Base-by-base conservation (phyloP, 1,284 basidiomycete species). In the Microbotryomycetes sp. region DNA sequence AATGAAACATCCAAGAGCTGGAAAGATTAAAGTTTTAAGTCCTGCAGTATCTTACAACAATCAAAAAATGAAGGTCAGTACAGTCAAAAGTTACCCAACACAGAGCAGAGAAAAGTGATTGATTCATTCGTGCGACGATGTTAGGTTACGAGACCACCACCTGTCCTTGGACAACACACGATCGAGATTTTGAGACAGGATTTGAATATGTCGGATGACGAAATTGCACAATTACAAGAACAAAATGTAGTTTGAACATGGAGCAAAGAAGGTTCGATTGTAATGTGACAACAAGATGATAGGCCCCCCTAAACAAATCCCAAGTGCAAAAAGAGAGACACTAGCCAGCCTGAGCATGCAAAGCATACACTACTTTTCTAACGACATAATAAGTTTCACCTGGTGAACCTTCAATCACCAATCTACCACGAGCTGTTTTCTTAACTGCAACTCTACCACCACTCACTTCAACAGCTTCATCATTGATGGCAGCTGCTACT, bases 1-100 rank as follows among this genome's bases (percentile, higher is more conserved):
- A 68, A 78, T 89, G 26, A 80, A 87, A 49, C 74, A 72, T 62
- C 64, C 66, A n/a, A 29, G 62, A 26, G 58, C 54, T 30, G 59
- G 93, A 9, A 86, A 80, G 71, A 82, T 97, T 75, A 92, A 90
- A 76, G 79, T 97, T 60, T 87, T 92, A 3, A 85, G 85, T 1
- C 89, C 92, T 3, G 85, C 92, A 0, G 90, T 96, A 42, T 80
- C 82, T 19, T 97, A 94, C 78, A 89, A 94, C 71, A 89, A 89
- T 3, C 79, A 83, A 72, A 85, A 86, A 60, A 76, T 77, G 76
- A 72, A 74, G 68, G 75, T 76, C 52, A 53, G 71, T 59, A 14
- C 6, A n/a, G 12, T 31, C n/a, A 6, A 19, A 4, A 25, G 12
- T 54, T 48, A n/a, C n/a, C n/a, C n/a, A n/a, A n/a, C n/a, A 25